phyloP scores from a whole-genome alignment of 345 rosid species.

The Xanthoceras sorbifolium region DNA sequence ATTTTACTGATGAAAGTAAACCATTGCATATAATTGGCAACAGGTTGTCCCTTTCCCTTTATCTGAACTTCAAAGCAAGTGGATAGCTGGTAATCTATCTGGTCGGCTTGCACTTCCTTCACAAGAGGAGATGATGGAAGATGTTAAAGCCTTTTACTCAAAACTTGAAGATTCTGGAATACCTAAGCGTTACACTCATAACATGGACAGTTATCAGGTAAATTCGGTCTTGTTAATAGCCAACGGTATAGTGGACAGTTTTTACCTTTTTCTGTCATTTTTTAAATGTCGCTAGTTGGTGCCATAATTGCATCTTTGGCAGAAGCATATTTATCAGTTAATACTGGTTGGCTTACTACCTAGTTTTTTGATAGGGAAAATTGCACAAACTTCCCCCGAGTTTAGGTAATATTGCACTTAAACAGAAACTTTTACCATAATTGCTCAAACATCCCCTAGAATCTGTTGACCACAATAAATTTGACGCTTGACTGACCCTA shows the following conservation, averaged over 20 bases:
- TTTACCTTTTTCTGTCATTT: not conserved
- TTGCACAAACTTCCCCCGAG: no score
- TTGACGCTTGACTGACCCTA: no score
- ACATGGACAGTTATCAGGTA: constrained; percentile 48
- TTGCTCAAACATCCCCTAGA: no score
- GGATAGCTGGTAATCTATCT: constrained; percentile 82
- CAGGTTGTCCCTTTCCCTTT: constrained; percentile 66
- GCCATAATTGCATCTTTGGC: not conserved
- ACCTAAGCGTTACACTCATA: constrained; percentile 71
- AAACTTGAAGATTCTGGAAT: constrained; percentile 54
- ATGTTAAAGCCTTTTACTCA: constrained; percentile 48
- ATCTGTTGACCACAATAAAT: no score
- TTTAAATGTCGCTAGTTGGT: not conserved
- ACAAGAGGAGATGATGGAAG: constrained; percentile 66
- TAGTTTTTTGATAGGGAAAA: no score
- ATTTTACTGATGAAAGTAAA: not conserved
- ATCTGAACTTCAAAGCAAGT: constrained; percentile 81
- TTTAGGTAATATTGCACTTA: no score
- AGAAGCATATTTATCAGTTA: constrained; percentile 1
- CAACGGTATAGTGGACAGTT: not conserved
- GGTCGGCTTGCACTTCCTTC: constrained; percentile 69
- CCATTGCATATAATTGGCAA: constrained; percentile 9
- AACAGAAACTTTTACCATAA: no score
- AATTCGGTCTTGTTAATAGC: not conserved
- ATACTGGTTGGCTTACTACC: not conserved